Percentiles rank a stretch among this genome's conserved stretches.
Evolutionary conservation across 306 rosid species (phyloP).

Genomic region (Dalbergia cochinchinensis): DNA sequence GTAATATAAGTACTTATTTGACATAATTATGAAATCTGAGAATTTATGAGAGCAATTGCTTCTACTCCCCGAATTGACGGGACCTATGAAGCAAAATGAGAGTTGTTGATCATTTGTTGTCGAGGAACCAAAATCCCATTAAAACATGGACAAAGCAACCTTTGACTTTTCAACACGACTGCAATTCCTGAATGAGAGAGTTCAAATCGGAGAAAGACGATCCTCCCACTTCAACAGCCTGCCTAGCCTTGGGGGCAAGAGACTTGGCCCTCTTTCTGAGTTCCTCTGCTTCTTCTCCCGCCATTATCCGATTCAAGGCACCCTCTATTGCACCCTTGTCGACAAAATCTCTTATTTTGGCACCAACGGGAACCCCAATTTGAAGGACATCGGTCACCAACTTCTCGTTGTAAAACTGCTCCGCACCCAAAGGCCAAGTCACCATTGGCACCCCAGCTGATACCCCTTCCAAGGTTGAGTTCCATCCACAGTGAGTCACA

Average conservation of each 20-base stretch:
- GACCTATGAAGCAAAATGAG: too few species aligned
- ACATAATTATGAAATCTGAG: too few species aligned
- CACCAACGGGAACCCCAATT: constrained; percentile 56
- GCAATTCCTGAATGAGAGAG: constrained; percentile 49
- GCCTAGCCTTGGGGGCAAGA: constrained; percentile 46
- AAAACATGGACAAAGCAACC: neutral
- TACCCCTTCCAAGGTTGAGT: constrained; percentile 51
- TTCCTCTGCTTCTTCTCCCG: constrained; percentile 55
- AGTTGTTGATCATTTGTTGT: too few species aligned
- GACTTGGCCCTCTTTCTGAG: constrained; percentile 59
- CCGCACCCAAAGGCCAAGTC: constrained; percentile 55
- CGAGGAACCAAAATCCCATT: too few species aligned
- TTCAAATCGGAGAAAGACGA: constrained; percentile 51
- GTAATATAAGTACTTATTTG: too few species aligned
- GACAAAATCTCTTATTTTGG: constrained; percentile 36
- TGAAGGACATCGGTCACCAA: constrained; percentile 43
- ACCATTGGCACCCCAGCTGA: constrained; percentile 55
- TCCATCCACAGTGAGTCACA: constrained; percentile 68
- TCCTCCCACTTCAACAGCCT: constrained; percentile 58
- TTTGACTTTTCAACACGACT: neutral
- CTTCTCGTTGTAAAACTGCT: constrained; percentile 58
- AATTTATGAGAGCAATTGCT: too few species aligned
- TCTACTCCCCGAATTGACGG: too few species aligned
- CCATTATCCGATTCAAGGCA: constrained; percentile 46
- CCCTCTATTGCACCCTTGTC: constrained; percentile 48